Evolutionary conservation across 805 yeast species (phyloP).

Genomic region (Candida easanensis): DNA sequence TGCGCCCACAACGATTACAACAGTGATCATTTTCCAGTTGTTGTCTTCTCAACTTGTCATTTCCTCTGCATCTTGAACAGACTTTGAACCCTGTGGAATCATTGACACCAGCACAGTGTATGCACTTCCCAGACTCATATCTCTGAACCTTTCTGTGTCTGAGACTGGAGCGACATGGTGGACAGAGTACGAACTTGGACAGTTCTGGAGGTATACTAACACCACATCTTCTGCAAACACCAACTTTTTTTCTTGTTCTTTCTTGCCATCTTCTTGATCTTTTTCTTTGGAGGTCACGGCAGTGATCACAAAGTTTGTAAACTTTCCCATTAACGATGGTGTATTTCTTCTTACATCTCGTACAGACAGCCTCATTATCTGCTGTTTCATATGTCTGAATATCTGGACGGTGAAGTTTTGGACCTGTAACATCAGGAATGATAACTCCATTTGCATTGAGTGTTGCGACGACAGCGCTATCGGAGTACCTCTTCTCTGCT

Average conservation of each 20-base stretch:
- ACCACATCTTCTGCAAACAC: conserved; percentile 68
- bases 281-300: conserved; percentile 61
- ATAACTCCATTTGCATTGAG: conserved; percentile 1
- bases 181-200: conserved; percentile 55
- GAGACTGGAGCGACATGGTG: conserved; percentile 52
- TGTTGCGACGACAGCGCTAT: background rate
- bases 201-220: conserved; percentile 48
- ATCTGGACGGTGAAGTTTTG: conserved; percentile 14
- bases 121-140: conserved; percentile 63
- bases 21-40: conserved; percentile 55
- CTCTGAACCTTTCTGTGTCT: conserved; percentile 55
- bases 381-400: background rate
- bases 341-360: conserved; percentile 60
- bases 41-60: conserved; percentile 55
- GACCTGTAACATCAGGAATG: conserved; percentile 21
- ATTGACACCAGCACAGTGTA: conserved; percentile 63
- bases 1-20: conserved; percentile 61
- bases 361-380: conserved; percentile 31
- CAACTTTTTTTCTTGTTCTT: conserved; percentile 55
- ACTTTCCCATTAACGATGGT: conserved; percentile 38
- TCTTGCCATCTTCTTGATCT: conserved; percentile 64
- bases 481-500: background rate
- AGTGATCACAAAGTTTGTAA: conserved; percentile 60
- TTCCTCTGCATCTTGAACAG: conserved; percentile 61
- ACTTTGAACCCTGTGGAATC: conserved; percentile 52